These are phyloP conservation scores for Ehretia macrophylla DNA, from an alignment of 257 asterid species.

Conservation along the genomic window DNA sequence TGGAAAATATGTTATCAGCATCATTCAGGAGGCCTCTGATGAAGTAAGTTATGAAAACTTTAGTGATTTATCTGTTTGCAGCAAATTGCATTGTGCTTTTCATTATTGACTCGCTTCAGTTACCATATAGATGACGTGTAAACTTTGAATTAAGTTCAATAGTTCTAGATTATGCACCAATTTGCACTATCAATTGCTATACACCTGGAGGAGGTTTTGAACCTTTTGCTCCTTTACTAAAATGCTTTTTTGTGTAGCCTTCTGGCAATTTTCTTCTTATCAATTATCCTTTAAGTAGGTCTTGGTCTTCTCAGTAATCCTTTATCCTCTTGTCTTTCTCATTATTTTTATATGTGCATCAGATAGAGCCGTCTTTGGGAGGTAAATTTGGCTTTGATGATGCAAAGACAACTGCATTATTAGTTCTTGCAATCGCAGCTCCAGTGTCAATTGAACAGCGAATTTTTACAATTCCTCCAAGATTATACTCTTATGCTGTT, in stretches of 20 bases:
- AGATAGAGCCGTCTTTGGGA: constrained; percentile 76
- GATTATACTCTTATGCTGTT: constrained; percentile 76
- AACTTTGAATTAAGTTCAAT: no score
- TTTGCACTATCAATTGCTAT: no score
- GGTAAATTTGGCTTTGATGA: constrained; percentile 52
- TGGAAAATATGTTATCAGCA: constrained; percentile 48
- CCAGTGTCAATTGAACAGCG: constrained; percentile 63
- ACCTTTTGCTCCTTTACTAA: no score
- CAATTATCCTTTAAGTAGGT: no score
- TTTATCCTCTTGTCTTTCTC: not conserved
- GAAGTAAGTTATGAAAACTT: constrained; percentile 43
- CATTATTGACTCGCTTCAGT: no score
- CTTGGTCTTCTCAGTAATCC: not conserved
- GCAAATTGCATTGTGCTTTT: no score
- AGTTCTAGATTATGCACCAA: no score
- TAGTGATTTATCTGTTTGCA: no score
- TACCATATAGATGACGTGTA: no score
- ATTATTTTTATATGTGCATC: constrained; percentile 15
- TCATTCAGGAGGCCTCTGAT: constrained; percentile 48
- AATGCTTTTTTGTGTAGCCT: no score
- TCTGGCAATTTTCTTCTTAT: no score
- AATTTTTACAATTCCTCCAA: constrained; percentile 68
- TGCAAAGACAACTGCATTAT: constrained; percentile 46
- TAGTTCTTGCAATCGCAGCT: constrained; percentile 74
- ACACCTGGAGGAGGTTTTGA: no score